phyloP scores from a whole-genome alignment of 2,329 filamentous ascomycete species.

The Diplocarpon rosae region DNA sequence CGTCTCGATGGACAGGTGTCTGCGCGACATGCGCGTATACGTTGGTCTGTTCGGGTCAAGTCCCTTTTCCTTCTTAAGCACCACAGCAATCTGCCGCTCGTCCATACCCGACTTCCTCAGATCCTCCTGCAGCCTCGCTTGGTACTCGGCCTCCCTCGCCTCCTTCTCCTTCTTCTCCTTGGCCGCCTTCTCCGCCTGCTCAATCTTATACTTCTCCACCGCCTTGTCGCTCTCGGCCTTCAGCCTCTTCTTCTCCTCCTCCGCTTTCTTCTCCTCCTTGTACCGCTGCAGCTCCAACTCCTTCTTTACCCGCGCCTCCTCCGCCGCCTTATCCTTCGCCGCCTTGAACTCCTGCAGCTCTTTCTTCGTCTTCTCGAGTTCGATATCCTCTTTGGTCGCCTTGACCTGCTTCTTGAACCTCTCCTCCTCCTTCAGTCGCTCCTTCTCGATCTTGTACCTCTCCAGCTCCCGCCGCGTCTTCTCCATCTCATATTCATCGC shows the following conservation, averaged over 20 bases:
- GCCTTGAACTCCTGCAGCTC: slow-evolving; percentile 30
- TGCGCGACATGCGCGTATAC: slow-evolving; percentile 53
- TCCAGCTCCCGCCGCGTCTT: slow-evolving; percentile 30
- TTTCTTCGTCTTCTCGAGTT: slow-evolving; percentile 20
- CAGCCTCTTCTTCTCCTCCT: slow-evolving; percentile 30
- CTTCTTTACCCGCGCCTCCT: slow-evolving; percentile 34
- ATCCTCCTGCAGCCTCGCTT: slow-evolving; percentile 44
- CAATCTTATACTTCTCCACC: slow-evolving; percentile 39
- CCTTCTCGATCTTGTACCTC: slow-evolving; percentile 30
- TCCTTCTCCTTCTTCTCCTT: slow-evolving; percentile 30
- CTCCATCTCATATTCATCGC: slow-evolving; percentile 29
- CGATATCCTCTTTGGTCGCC: slow-evolving; percentile 12
- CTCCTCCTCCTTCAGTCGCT: slow-evolving; percentile 30
- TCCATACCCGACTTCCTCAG: slow-evolving; percentile 47
- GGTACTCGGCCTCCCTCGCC: slow-evolving; percentile 27
- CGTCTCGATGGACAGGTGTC: slow-evolving; percentile 52
- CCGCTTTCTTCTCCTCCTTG: slow-evolving; percentile 34
- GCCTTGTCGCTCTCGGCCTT: slow-evolving; percentile 37
- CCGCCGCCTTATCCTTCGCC: slow-evolving; percentile 23
- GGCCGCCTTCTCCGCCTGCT: slow-evolving; percentile 27
- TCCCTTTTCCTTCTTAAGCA: slow-evolving; percentile 45
- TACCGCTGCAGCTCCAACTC: slow-evolving; percentile 33
- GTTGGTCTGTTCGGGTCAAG: slow-evolving; percentile 36
- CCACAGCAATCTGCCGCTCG: slow-evolving; percentile 46
- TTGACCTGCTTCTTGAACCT: slow-evolving; percentile 8